Conservation (phyloP, 148 eudicot species). For the Camellia japonica region DNA sequence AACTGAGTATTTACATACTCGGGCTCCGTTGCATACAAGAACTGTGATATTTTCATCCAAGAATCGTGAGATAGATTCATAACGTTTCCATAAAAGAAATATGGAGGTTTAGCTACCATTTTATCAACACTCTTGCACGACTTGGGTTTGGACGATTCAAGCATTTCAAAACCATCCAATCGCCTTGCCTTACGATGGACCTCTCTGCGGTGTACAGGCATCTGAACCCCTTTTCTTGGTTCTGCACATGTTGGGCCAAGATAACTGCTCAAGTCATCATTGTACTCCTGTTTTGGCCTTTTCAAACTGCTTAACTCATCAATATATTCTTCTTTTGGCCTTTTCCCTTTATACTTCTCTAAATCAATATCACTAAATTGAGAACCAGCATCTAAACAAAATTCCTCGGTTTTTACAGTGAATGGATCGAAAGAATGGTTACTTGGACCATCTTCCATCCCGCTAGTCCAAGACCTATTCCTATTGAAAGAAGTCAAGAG, state of each 20-base stretch:
- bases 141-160: constrained; percentile 30
- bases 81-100: constrained; percentile 80
- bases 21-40: constrained; percentile 64
- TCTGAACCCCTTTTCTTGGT: constrained; percentile 19
- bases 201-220: constrained; percentile 21
- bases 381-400: constrained; percentile 24
- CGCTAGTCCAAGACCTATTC: constrained; percentile 29
- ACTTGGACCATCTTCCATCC: constrained; percentile 21
- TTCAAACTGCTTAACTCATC: constrained; percentile 46
- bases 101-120: constrained; percentile 62
- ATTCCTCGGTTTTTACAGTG: constrained; percentile 57
- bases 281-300: constrained; percentile 69
- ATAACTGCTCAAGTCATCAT: constrained; percentile 34
- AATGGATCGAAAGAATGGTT: constrained; percentile 29
- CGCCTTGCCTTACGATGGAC: constrained; percentile 6
- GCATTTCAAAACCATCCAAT: constrained; percentile 23
- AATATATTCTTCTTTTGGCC: constrained; percentile 59
- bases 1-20: constrained; percentile 57
- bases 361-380: constrained; percentile 20
- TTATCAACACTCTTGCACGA: constrained; percentile 47
- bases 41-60: constrained; percentile 81
- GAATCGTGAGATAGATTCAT: constrained; percentile 50
- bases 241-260: constrained; percentile 33
- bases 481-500: constrained; percentile 10
- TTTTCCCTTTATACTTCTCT: constrained; percentile 39